A percentile compares a stretch with the other conserved stretches of the same genome.
Conservation (phyloP, 2,329 filamentous ascomycete species). For the Fusarium chaquense region DNA sequence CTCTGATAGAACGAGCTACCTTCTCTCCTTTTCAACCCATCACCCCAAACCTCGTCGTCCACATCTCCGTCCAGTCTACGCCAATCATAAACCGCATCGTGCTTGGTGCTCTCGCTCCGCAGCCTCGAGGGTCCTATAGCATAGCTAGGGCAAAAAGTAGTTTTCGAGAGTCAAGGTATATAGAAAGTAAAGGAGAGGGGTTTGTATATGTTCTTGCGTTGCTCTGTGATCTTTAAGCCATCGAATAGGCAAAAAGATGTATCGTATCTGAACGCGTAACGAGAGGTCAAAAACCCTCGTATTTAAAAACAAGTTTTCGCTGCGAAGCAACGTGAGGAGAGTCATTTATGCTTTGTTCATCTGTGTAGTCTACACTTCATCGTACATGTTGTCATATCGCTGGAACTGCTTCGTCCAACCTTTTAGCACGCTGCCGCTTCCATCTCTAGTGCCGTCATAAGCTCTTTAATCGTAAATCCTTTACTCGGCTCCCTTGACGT, state of each 20-base stretch:
- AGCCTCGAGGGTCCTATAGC: slow-evolving; percentile 35
- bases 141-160: slow-evolving; percentile 6
- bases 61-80: slow-evolving; percentile 1
- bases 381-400: slow-evolving; percentile 39
- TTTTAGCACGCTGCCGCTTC: slow-evolving; percentile 17
- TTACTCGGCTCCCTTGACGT: slow-evolving; percentile 63
- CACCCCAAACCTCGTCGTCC: slow-evolving; percentile 38
- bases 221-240: slow-evolving; percentile 71
- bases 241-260: slow-evolving; percentile 67
- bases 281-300: not conserved
- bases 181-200: slow-evolving; percentile 2
- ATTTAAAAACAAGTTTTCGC: slow-evolving; percentile 10
- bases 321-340: slow-evolving; percentile 41
- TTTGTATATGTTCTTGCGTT: slow-evolving; percentile 66
- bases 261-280: slow-evolving; percentile 72
- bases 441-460: slow-evolving; percentile 27
- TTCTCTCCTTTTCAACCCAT: slow-evolving; percentile 7
- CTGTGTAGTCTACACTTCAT: slow-evolving; percentile 46
- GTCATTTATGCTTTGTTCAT: slow-evolving; percentile 48
- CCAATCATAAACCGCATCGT: slow-evolving; percentile 19
- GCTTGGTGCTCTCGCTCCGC: slow-evolving; percentile 51
- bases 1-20: slow-evolving; percentile 71
- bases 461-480: slow-evolving; percentile 14
- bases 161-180: not conserved
- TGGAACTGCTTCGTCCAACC: slow-evolving; percentile 24